Evolutionary conservation across 306 rosid genomes (phyloP).

Genomic region (Glycine soja): DNA sequence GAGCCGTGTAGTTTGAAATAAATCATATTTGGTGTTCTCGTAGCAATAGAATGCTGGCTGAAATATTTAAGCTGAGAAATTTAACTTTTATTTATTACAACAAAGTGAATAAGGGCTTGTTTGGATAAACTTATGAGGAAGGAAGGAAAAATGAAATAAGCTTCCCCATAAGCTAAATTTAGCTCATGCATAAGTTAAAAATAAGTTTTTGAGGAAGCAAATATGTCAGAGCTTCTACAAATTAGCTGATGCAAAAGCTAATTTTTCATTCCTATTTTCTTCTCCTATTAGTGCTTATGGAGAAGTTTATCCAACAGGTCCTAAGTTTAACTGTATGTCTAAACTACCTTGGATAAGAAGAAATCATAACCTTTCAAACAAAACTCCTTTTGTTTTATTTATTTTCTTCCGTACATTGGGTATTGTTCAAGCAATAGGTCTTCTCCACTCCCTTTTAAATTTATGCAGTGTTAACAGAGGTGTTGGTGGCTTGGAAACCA

Average conservation of each 20-base stretch:
- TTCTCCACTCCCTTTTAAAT: neutral
- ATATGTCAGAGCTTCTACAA: no score
- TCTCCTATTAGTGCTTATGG: no score
- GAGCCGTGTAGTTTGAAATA: constrained; percentile 23
- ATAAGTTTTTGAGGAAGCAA: no score
- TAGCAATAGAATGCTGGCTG: constrained; percentile 2
- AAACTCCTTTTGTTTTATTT: neutral
- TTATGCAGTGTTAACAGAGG: constrained; percentile 8
- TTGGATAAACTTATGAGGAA: no score
- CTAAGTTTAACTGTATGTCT: neutral
- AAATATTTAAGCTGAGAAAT: neutral
- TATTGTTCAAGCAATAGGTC: neutral
- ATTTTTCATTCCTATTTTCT: no score
- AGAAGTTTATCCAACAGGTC: no score
- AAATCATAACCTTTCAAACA: neutral
- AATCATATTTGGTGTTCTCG: neutral
- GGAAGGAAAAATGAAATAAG: no score
- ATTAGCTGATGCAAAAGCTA: no score
- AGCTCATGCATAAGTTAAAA: no score
- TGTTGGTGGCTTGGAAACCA: neutral
- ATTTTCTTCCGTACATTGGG: neutral
- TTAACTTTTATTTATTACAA: neutral
- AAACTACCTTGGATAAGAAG: constrained; percentile 16
- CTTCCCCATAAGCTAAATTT: no score
- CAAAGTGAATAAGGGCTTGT: neutral